Base-by-base conservation (phyloP, 1,284 basidiomycete species). In the Blastosporella zonata region DNA sequence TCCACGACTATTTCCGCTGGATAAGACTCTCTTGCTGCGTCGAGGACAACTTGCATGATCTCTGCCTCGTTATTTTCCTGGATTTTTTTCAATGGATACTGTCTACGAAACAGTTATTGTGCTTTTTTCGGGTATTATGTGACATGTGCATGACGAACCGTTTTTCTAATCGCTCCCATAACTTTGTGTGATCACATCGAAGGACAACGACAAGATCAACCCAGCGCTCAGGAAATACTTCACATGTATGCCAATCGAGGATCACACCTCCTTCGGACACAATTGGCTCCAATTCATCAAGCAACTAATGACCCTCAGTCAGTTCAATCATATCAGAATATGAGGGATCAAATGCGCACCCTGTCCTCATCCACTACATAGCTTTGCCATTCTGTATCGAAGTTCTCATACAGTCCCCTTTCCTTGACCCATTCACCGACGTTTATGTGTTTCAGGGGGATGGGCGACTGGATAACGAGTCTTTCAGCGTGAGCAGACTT, bases 31-130 rank as follows among this genome's bases (percentile, higher is more conserved):
- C 84, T 77, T 2, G 96, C 95, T 66, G 99, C 96, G 37, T 92
- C 88, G 7, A 90, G 72, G 20, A 97, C 87, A 28, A 94, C 85
- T 62, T 92, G 80, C 95, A 99, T 97, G 64, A 99, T 99, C 70
- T 99, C 96, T 7, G 95, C 94, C 59, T 95, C 87, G 68, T 99
- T 96, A 67, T 99, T 99, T 69, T 99, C 97, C 65, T 95, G 89
- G 8, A 99, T 93, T 72, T 99, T 99, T 64, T 92, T 90, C 39
- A 93, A 68, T 0, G 89, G 73, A 64, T 99, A 99, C 9, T 82
- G 81, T 56, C 96, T 97, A 65, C 18, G 46, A 43, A 9, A 2
- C 2, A 9, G 7, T 27, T 35, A 37, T 48, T 44, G 29, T 31
- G 23, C 13, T 41, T n/a, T 27, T 42, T 6, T 10, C 8, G 39